Evolutionary conservation across 306 rosid species (phyloP), one percentile per base, ranked within the genome.

Genomic region (Vigna hirtella): DNA sequence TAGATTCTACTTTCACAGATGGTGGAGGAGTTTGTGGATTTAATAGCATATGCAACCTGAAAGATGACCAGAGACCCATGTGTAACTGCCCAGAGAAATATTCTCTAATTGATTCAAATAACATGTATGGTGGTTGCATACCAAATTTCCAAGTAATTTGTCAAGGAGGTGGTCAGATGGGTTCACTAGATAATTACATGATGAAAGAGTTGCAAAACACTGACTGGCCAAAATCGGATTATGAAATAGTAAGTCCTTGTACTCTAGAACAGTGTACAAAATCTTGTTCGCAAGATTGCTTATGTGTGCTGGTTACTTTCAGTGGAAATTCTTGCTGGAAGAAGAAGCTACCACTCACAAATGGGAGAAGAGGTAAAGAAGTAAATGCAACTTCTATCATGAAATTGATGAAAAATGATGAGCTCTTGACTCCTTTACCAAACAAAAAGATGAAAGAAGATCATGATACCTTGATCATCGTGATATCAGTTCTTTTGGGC

Each of bases 11-110:
- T 2, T 11, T 0, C 26, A 0, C 15, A 0, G 1, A 7, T 48
- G 85, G 91, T 12, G 72, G 18, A 16, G 88, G 88, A 15, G 67
- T 85, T 9, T 88, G 94, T 55, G 91, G 92, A 4, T 79, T 76
- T 67, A 84, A 90, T 61, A 86, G 88, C 47, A 65, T 86, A 15
- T 90, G 94, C 68, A 53, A 49, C 1, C 79, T 80, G 2, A 55
- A 34, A 15, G 8, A 45, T 26, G 85, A 83, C 24, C 20, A 2
- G 52, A 81, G 87, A 45, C 84, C 86, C 7, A 66, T 4, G 12
- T 81, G 84, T 57, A 22, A 63, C 0, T 81, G 84, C 36, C 71
- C 47, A 5, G 57, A 66, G 9, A 64, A 76, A 36, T 81, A 74
- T 57, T 74, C 80, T 45, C 26, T 47, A 2, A 49, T 66, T 67